These are phyloP conservation scores for Acmispon strigosus DNA, from an alignment of 306 rosid genomes.

Conservation along the genomic window DNA sequence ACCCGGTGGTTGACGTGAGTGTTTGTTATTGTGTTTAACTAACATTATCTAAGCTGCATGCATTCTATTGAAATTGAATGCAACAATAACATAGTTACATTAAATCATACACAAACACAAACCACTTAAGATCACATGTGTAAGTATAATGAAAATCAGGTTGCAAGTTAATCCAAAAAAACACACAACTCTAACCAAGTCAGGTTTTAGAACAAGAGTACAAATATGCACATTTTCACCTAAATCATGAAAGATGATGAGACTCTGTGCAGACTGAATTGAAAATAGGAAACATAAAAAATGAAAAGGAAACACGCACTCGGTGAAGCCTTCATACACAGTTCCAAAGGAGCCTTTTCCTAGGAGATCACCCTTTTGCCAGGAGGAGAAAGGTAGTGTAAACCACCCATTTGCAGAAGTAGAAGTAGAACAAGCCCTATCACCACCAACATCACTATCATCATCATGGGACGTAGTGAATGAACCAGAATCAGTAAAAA, in stretches of 20 bases:
- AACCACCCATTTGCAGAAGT: conserved; percentile 23
- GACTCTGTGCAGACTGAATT: not conserved
- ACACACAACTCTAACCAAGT: not conserved
- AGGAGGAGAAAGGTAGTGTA: conserved; percentile 36
- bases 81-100: not conserved
- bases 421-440: not conserved
- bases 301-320: conserved; percentile 24
- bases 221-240: not conserved
- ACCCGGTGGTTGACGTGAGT: not conserved
- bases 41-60: not conserved
- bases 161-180: not conserved
- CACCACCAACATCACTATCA: conserved; percentile 24
- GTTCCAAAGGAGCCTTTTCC: conserved; percentile 67
- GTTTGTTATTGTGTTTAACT: not conserved
- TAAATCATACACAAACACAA: not conserved
- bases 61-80: conserved; percentile 1
- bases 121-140: not conserved
- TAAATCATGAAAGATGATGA: not conserved
- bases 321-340: conserved; percentile 56
- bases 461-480: conserved; percentile 32
- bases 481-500: conserved; percentile 31
- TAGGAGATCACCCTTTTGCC: conserved; percentile 57
- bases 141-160: not conserved
- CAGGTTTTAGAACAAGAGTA: not conserved
- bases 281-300: not conserved